These are phyloP conservation scores for Gloeopeniophorella convolvens DNA, from an alignment of 768 basidiomycete species.

Conservation along the genomic window DNA sequence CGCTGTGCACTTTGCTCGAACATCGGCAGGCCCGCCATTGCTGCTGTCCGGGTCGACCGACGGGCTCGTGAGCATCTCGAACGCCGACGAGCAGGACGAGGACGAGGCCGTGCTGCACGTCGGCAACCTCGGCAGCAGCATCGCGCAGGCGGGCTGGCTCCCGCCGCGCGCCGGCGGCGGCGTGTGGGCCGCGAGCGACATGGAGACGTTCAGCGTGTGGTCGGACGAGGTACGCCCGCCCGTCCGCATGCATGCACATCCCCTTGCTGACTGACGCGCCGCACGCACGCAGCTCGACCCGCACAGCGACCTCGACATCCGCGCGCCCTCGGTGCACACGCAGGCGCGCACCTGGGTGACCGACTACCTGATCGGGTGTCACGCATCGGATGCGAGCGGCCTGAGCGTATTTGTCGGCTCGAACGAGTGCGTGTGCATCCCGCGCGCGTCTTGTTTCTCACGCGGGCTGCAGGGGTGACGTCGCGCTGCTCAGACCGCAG, in stretches of 20 bases:
- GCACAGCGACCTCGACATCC: constrained; percentile 52
- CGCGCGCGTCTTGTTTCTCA: not conserved
- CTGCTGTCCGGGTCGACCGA: constrained; percentile 83
- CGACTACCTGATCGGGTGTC: constrained; percentile 63
- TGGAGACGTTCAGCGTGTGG: constrained; percentile 93
- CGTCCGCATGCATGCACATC: not conserved
- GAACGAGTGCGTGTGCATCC: constrained; percentile 49
- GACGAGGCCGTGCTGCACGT: constrained; percentile 79
- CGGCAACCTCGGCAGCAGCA: constrained; percentile 80
- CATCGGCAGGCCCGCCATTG: constrained; percentile 22
- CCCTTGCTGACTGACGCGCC: not conserved
- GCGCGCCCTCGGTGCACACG: constrained; percentile 53
- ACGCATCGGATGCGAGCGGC: constrained; percentile 30
- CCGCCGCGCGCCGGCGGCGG: constrained; percentile 26
- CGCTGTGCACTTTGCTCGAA: constrained; percentile 43
- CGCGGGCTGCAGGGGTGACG: constrained; percentile 25
- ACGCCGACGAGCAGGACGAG: constrained; percentile 72
- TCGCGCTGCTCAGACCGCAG: constrained; percentile 27
- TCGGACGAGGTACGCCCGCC: constrained; percentile 47
- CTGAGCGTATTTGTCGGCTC: constrained; percentile 63
- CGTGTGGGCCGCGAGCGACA: constrained; percentile 87
- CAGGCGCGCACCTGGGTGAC: constrained; percentile 64
- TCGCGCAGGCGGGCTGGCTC: constrained; percentile 73
- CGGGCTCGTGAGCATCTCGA: constrained; percentile 68
- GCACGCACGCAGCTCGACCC: constrained; percentile 56